Conservation (phyloP, 2,329 filamentous ascomycete genomes). For the Fusarium proliferatum region DNA sequence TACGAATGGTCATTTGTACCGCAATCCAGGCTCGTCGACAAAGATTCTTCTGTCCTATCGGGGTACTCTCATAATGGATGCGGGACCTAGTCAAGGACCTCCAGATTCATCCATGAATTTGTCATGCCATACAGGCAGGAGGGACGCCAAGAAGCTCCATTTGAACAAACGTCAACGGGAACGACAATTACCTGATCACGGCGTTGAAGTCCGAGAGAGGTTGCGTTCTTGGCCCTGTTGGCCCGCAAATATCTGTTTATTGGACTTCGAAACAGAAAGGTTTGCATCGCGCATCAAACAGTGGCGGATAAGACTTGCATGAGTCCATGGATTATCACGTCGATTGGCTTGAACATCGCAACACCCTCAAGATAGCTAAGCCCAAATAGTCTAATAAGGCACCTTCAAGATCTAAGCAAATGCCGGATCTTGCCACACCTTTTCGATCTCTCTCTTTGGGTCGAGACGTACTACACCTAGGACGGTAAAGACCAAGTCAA, state of each 20-base stretch:
- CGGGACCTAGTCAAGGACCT: neutral
- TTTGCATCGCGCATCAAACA: neutral
- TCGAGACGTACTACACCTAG: slow-evolving; percentile 15
- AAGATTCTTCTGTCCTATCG: neutral
- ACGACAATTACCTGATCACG: slow-evolving; percentile 18
- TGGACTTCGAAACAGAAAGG: slow-evolving; percentile 14
- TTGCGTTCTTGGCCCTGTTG: slow-evolving; percentile 12
- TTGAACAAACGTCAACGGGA: neutral
- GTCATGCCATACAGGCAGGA: neutral
- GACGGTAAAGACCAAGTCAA: slow-evolving; percentile 19
- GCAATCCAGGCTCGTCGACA: neutral
- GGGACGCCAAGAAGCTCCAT: slow-evolving; percentile 1
- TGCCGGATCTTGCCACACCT: slow-evolving; percentile 37
- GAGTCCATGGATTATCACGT: neutral
- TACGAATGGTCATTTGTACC: neutral
- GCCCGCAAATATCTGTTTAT: slow-evolving; percentile 5
- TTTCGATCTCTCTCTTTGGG: slow-evolving; percentile 10
- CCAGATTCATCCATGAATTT: neutral
- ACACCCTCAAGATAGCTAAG: slow-evolving; percentile 13
- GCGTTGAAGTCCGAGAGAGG: slow-evolving; percentile 2
- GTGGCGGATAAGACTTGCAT: slow-evolving; percentile 28
- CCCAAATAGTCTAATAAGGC: slow-evolving; percentile 9
- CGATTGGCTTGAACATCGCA: slow-evolving; percentile 17
- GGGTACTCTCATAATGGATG: neutral
- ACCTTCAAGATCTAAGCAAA: slow-evolving; percentile 26